Evolutionary conservation across 2,329 filamentous ascomycete species (phyloP), one percentile per base, ranked within the genome.

Genomic region (Cylindrodendrum hubeiense): DNA sequence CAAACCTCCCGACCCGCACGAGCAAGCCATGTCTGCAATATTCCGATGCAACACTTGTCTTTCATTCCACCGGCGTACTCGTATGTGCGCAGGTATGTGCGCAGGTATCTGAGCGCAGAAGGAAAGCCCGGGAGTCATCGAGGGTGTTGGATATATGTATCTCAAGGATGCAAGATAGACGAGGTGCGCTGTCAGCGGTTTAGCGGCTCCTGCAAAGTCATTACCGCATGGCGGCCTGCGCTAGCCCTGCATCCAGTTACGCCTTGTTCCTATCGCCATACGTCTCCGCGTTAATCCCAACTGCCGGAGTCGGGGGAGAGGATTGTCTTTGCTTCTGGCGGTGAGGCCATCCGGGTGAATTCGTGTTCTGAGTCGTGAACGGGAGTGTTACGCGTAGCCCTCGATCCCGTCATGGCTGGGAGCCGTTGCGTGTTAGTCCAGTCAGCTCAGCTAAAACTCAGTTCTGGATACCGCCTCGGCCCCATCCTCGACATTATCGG

Each of bases 121-220:
- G 41, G 19, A 46, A 28, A 22, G 26, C 22, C 44, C 26, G 21
- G 49, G 47, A 33, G 8, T 55, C 28, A 46, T 26, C 33, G 43
- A 54, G 26, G 41, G 52, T 51, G 55, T 39, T 33, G n/a, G 22
- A 51, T 47, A 51, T 57, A 43, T 33, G 47, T 47, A 50, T 34
- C 44, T 50, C 51, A 24, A 51, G 28, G 50, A 53, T 56, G 51
- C 30, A 26, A 55, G 33, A 59, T 41, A 55, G 49, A 47, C 51
- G 57, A 52, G 28, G n/a, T 19, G 28, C 21, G 17, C 47, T 63
- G 64, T 66, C 64, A 61, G 51, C 39, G 59, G 60, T 30, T 58
- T 67, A 67, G 65, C 61, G 55, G 62, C 62, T 56, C 49, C 46
- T 57, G 62, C 44, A 52, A 44, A 56, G 47, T 30, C 37, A 34